Conservation (phyloP, 768 basidiomycete species). For the Glaciozyma martinii region DNA sequence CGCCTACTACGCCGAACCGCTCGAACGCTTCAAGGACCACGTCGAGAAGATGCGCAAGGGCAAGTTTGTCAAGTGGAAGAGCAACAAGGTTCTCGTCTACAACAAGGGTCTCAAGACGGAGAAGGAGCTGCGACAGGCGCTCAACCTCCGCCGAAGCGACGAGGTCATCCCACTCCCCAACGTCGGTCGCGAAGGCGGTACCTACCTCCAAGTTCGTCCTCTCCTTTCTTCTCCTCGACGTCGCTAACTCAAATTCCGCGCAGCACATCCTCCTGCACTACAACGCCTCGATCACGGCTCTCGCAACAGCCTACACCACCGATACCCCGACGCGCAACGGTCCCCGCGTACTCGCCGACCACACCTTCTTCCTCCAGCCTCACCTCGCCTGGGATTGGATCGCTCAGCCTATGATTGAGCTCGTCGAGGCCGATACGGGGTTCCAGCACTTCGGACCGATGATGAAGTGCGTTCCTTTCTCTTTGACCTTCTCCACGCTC, state of each 20-base stretch:
- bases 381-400: constrained; percentile 39
- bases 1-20: constrained; percentile 35
- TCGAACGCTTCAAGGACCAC: constrained; percentile 24
- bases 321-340: not conserved
- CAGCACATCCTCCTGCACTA: constrained; percentile 38
- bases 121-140: constrained; percentile 13
- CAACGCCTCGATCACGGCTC: constrained; percentile 10
- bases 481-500: not conserved
- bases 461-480: constrained; percentile 12
- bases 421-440: constrained; percentile 31
- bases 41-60: constrained; percentile 12
- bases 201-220: constrained; percentile 37
- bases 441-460: constrained; percentile 39
- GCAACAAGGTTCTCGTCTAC: constrained; percentile 35
- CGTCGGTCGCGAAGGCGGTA: constrained; percentile 39
- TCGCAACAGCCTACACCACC: not conserved
- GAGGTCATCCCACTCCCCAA: constrained; percentile 37
- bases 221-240: not conserved
- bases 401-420: constrained; percentile 33
- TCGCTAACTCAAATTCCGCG: not conserved
- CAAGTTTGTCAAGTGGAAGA: not conserved
- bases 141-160: constrained; percentile 30
- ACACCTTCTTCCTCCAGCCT: constrained; percentile 39
- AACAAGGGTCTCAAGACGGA: constrained; percentile 30
- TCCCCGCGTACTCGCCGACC: constrained; percentile 26